These are phyloP conservation scores for Rhamnella rubrinervis DNA, from an alignment of 331 rosid species.

Conservation along the genomic window DNA sequence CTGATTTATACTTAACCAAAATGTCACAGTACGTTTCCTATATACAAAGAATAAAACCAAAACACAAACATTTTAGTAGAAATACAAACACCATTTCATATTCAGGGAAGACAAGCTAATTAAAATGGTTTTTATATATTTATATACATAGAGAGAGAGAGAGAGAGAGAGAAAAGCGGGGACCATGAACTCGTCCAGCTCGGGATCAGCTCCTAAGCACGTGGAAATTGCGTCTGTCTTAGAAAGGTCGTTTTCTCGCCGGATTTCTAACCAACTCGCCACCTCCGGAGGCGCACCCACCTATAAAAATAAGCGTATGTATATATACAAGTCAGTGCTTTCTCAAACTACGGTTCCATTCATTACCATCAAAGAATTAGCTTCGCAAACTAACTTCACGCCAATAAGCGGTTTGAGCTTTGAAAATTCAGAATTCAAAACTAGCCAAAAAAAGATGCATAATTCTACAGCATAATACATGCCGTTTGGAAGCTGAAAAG, in stretches of 20 bases:
- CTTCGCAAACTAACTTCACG: too few species aligned
- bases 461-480: too few species aligned
- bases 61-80: slow-evolving; percentile 6
- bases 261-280: slow-evolving; percentile 71
- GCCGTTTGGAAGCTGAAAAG: too few species aligned
- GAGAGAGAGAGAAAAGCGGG: slow-evolving; percentile 2
- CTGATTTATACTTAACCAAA: slow-evolving; percentile 76
- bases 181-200: slow-evolving; percentile 98
- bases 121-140: background rate
- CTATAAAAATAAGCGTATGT: slow-evolving; percentile 23
- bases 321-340: background rate
- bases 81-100: slow-evolving; percentile 21
- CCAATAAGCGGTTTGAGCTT: too few species aligned
- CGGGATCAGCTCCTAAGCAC: slow-evolving; percentile 96
- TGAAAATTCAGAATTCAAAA: too few species aligned
- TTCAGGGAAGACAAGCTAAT: slow-evolving; percentile 2
- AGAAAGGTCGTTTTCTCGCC: slow-evolving; percentile 57
- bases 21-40: slow-evolving; percentile 87
- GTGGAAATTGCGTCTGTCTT: slow-evolving; percentile 68
- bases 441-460: too few species aligned
- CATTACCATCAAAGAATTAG: too few species aligned
- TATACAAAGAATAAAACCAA: background rate
- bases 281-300: slow-evolving; percentile 98
- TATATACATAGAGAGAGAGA: slow-evolving; percentile 9
- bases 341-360: too few species aligned